Evolutionary conservation across 208 protist genomes (phyloP).

Genomic region (Acanthamoeba divionensis): DNA sequence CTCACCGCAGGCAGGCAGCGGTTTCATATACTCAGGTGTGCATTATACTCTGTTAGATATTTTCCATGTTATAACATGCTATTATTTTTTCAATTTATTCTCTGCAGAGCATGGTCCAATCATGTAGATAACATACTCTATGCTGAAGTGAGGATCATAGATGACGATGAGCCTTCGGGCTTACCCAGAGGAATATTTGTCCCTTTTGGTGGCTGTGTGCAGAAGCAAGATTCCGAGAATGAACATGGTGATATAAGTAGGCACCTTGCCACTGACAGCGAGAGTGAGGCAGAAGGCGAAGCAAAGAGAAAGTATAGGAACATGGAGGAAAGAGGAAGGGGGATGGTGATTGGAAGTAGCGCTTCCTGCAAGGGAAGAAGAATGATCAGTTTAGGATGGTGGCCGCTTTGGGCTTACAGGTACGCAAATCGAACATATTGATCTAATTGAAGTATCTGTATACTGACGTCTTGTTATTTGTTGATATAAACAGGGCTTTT

Average conservation of each 20-base stretch:
- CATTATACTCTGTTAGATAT: not conserved
- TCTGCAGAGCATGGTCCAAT: not conserved
- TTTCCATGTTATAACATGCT: not conserved
- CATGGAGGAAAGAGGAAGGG: not conserved
- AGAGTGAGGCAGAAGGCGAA: too few relatives aligned
- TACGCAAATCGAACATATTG: too few relatives aligned
- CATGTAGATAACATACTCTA: not conserved
- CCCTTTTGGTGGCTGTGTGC: not conserved
- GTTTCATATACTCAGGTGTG: not conserved
- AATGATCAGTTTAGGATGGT: not conserved
- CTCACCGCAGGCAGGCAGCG: not conserved
- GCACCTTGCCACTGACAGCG: too few relatives aligned
- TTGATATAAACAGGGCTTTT: too few relatives aligned
- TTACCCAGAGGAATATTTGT: not conserved
- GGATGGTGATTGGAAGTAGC: not conserved
- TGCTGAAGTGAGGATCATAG: not conserved
- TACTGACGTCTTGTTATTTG: too few relatives aligned
- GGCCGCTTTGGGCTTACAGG: not conserved
- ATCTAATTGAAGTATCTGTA: too few relatives aligned
- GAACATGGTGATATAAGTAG: too few relatives aligned
- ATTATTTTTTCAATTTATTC: not conserved
- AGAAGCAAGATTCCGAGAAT: too few relatives aligned
- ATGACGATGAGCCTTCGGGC: not conserved
- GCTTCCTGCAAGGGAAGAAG: not conserved
- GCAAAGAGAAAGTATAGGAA: not conserved